These are phyloP conservation scores for Cicer bijugum DNA, from an alignment of 306 rosid species.

Conservation along the genomic window DNA sequence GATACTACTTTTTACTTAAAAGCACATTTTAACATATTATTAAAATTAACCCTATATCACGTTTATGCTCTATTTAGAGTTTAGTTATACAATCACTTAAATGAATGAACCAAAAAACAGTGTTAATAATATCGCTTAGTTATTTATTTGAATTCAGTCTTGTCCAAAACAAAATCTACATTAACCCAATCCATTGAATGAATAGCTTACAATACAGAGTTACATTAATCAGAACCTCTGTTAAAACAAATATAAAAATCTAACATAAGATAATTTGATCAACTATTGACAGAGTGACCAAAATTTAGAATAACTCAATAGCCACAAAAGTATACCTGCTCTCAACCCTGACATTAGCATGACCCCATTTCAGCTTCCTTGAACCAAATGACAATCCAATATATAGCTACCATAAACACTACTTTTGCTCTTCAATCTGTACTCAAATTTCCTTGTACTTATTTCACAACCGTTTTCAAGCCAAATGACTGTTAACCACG, in stretches of 20 bases:
- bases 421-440: slow-evolving; percentile 40
- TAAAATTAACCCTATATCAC: too few species aligned
- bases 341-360: slow-evolving; percentile 40
- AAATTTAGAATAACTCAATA: slow-evolving; percentile 43
- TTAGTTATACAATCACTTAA: neutral
- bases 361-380: slow-evolving; percentile 41
- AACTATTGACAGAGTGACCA: slow-evolving; percentile 40
- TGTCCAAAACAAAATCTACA: slow-evolving; percentile 3
- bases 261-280: slow-evolving; percentile 36
- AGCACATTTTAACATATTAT: too few species aligned
- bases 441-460: slow-evolving; percentile 30
- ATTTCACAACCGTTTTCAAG: slow-evolving; percentile 30
- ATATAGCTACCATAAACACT: slow-evolving; percentile 37
- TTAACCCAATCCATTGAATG: slow-evolving; percentile 32
- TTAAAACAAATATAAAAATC: slow-evolving; percentile 17
- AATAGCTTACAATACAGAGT: slow-evolving; percentile 38
- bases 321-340: slow-evolving; percentile 36
- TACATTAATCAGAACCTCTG: slow-evolving; percentile 34
- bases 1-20: too few species aligned
- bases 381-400: slow-evolving; percentile 32
- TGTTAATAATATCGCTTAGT: neutral
- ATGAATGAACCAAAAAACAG: neutral
- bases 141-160: slow-evolving; percentile 1
- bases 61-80: neutral
- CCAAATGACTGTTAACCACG: slow-evolving; percentile 27